Conservation (phyloP, 2,329 filamentous ascomycete genomes). For the Talaromyces piceae region DNA sequence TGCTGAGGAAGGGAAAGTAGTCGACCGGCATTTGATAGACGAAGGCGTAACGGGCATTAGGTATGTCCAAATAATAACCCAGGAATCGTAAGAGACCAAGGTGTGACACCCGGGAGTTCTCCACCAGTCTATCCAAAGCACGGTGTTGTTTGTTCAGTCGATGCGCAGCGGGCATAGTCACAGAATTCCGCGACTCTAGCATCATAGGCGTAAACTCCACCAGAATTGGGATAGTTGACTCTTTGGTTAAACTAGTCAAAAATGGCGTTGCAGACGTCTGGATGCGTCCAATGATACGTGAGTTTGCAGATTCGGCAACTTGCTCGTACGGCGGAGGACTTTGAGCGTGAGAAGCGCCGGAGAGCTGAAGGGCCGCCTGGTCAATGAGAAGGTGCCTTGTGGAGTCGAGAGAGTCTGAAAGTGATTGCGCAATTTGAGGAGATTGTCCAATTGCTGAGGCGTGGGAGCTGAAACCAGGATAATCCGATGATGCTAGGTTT, state of each 20-base stretch:
- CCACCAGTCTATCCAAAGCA: constrained; percentile 33
- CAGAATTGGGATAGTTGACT: constrained; percentile 32
- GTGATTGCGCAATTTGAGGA: constrained; percentile 15
- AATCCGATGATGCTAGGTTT: constrained; percentile 4
- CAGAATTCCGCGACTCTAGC: constrained; percentile 25
- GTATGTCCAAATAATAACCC: constrained; percentile 51
- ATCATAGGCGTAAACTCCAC: constrained; percentile 38
- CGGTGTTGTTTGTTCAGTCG: constrained; percentile 31
- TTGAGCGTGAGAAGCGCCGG: constrained; percentile 32
- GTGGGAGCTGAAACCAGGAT: constrained; percentile 6
- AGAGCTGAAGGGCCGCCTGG: constrained; percentile 32
- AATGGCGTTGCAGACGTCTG: constrained; percentile 31
- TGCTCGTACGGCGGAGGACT: constrained; percentile 37
- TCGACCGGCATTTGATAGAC: constrained; percentile 52
- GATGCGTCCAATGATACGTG: constrained; percentile 34
- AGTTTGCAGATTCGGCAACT: constrained; percentile 35
- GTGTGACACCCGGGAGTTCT: constrained; percentile 36
- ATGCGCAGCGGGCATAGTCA: constrained; percentile 20
- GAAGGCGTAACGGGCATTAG: constrained; percentile 51
- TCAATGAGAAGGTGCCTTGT: constrained; percentile 32
- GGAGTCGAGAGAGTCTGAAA: constrained; percentile 18
- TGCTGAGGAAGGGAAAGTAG: constrained; percentile 37
- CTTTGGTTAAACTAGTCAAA: constrained; percentile 22
- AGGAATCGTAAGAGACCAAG: constrained; percentile 37
- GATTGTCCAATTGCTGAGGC: constrained; percentile 6